Evolutionary conservation across 768 basidiomycete species (phyloP), one percentile per base, ranked within the genome.

Genomic region (Cubamyces sp.): DNA sequence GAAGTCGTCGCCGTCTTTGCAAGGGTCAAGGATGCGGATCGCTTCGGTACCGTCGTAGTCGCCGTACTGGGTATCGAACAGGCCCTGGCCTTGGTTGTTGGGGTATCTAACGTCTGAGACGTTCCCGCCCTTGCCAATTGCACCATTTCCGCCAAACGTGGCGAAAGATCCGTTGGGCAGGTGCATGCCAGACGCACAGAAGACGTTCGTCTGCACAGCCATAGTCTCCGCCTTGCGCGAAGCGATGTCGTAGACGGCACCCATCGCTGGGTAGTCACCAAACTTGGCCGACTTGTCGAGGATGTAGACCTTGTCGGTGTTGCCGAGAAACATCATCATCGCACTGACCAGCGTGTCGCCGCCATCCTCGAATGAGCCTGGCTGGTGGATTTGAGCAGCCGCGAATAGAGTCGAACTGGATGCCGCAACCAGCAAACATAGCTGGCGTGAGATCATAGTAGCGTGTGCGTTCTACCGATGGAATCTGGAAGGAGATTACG

Each of bases 111-210:
- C 79, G 3, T 61, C 62, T 19, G 84, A 84, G 26, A 84, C 78
- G 54, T 76, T 76, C 34, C 90, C 92, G 30, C 85, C 84, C 3
- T 82, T 84, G 23, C 84, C 86, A 18, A 92, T 78, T 14, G 91
- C 91, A 23, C 84, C 82, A 68, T 93, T 93, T 6, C 92, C 91
- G 63, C 91, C 91, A 65, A 92, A 87, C 0, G 89, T 84, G 11
- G 78, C 82, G 61, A 78, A 92, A 0, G 89, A 90, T 39, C 89
- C 89, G 62, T 92, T 92, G 12, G 91, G 91, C 0, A 92, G 77
- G 70, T 92, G 90, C 84, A 87, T 85, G 49, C 91, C 92, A 1
- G 88, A 92, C n/a, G 92, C 84, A 67, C 92, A 94, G 77, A 94
- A 94, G 5, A 82, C 76, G 69, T 93, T 94, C 23, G 88, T 88